Conservation (phyloP, 441 rosid genomes). For the Biscutella laevigata region DNA sequence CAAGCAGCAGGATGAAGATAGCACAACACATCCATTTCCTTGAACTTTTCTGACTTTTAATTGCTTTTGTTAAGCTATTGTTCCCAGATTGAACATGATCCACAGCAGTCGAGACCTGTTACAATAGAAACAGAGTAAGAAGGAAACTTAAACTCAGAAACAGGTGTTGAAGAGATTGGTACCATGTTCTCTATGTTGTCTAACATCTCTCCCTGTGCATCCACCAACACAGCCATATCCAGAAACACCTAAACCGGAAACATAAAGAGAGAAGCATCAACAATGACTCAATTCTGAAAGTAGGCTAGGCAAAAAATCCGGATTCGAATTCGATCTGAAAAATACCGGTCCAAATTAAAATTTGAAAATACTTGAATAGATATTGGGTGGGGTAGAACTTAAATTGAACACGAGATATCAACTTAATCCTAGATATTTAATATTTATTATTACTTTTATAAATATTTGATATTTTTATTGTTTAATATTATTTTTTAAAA, state of each 20-base stretch:
- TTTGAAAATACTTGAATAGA: too few species aligned
- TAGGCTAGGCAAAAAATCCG: too few species aligned
- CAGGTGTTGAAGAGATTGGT: slow-evolving; percentile 16
- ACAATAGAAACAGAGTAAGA: not conserved
- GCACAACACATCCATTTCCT: slow-evolving; percentile 95
- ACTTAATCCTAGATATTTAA: too few species aligned
- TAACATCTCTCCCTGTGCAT: slow-evolving; percentile 93
- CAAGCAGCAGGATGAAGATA: slow-evolving; percentile 69
- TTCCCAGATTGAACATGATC: slow-evolving; percentile 90
- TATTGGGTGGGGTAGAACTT: too few species aligned
- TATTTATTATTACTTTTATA: too few species aligned
- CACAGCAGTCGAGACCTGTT: slow-evolving; percentile 79
- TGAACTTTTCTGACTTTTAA: slow-evolving; percentile 62
- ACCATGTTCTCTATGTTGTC: slow-evolving; percentile 94
- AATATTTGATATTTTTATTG: too few species aligned
- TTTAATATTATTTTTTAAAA: too few species aligned
- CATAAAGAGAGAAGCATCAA: not conserved
- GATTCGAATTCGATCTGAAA: too few species aligned
- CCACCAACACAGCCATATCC: slow-evolving; percentile 95
- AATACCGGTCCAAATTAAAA: too few species aligned
- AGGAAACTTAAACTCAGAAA: not conserved
- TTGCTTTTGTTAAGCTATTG: slow-evolving; percentile 61
- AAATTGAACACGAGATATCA: too few species aligned
- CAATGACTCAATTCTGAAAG: not conserved
- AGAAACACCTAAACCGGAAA: slow-evolving; percentile 57